Evolutionary conservation across 306 rosid genomes (phyloP).

Genomic region (Cucumis hystrix): DNA sequence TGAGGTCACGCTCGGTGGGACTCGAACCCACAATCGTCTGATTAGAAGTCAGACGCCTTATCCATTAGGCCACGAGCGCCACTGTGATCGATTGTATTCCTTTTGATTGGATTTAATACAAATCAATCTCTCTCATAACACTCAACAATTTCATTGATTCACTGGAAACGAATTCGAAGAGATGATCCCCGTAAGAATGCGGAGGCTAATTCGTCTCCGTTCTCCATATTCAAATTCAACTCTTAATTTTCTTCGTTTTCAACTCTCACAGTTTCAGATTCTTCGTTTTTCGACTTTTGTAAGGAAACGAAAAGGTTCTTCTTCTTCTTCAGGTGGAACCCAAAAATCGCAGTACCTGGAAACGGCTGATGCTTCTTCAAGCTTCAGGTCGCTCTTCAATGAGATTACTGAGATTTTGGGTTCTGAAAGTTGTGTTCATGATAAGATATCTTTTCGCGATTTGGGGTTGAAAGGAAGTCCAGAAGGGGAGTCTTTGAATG

Average conservation of each 20-base stretch:
- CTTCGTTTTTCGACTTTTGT: constrained; percentile 10
- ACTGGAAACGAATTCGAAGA: background rate
- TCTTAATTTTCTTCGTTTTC: constrained; percentile 2
- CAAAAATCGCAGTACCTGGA: constrained; percentile 1
- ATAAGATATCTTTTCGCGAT: constrained; percentile 23
- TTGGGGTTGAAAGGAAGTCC: constrained; percentile 10
- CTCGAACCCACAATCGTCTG: constrained; percentile 22
- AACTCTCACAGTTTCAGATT: constrained; percentile 6
- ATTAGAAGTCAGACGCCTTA: constrained; percentile 20
- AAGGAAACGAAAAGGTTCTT: constrained; percentile 8
- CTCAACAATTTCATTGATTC: background rate
- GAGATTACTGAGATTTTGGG: constrained; percentile 69
- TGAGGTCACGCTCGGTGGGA: constrained; percentile 15
- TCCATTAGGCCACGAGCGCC: constrained; percentile 27
- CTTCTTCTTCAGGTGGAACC: constrained; percentile 3
- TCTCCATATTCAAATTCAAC: constrained; percentile 3
- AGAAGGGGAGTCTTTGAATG: background rate
- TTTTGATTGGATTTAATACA: fast-evolving
- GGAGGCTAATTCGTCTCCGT: constrained; percentile 9
- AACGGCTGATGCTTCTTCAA: constrained; percentile 4
- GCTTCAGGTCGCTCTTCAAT: constrained; percentile 23
- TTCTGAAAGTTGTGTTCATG: constrained; percentile 16
- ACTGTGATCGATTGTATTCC: fast-evolving
- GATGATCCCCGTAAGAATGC: constrained; percentile 9
- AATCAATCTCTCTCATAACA: background rate